Conservation (phyloP, 768 basidiomycete species). For the Mycena capillaripes region DNA sequence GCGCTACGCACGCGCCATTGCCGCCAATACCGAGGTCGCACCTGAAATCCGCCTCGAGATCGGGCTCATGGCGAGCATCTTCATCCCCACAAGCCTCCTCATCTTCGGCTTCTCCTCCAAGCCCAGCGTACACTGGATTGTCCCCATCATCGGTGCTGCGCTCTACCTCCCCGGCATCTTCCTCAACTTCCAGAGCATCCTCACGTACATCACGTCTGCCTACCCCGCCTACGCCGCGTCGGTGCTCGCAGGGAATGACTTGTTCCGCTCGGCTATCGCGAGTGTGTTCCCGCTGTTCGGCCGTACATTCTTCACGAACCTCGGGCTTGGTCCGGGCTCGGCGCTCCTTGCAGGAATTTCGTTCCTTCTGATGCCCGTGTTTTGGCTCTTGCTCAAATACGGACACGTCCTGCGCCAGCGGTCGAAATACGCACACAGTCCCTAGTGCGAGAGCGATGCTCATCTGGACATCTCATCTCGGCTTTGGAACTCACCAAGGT, state of each 20-base stretch:
- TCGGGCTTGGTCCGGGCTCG: constrained; percentile 41
- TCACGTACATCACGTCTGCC: constrained; percentile 46
- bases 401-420: too few relatives aligned
- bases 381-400: too few relatives aligned
- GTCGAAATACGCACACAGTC: too few relatives aligned
- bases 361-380: constrained; percentile 40
- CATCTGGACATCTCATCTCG: too few relatives aligned
- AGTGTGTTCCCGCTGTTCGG: constrained; percentile 40
- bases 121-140: constrained; percentile 48
- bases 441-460: too few relatives aligned
- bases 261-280: constrained; percentile 46
- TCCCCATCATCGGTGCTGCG: constrained; percentile 47
- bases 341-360: constrained; percentile 42
- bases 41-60: constrained; percentile 50
- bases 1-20: constrained; percentile 25
- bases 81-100: constrained; percentile 50
- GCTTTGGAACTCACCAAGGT: too few relatives aligned
- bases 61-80: constrained; percentile 46
- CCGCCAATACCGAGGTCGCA: constrained; percentile 18
- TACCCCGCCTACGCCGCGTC: constrained; percentile 49
- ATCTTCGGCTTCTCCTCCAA: constrained; percentile 50
- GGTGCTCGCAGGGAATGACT: too few relatives aligned
- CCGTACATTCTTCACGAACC: constrained; percentile 35
- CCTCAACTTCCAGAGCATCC: constrained; percentile 43
- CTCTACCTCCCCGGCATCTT: constrained; percentile 46